Evolutionary conservation across 768 basidiomycete genomes (phyloP).

Genomic region (Boletus tylopilopsis): DNA sequence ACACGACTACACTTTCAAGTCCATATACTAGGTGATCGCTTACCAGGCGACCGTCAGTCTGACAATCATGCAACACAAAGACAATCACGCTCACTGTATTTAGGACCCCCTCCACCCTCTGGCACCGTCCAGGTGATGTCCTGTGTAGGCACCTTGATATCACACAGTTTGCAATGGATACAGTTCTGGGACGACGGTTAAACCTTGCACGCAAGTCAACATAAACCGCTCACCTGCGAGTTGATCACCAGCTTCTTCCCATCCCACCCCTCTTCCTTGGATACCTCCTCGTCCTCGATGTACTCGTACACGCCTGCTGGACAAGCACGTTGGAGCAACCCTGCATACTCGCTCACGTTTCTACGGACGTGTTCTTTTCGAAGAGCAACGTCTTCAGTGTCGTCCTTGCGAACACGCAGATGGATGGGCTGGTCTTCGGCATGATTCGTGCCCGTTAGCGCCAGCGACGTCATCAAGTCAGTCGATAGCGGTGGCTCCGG

Average conservation of each 20-base stretch:
- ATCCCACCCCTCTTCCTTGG: constrained; percentile 56
- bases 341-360: constrained; percentile 81
- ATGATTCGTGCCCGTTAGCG: constrained; percentile 92
- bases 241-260: constrained; percentile 95
- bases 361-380: constrained; percentile 64
- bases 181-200: constrained; percentile 55
- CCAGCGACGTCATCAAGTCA: constrained; percentile 86
- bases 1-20: too few species aligned
- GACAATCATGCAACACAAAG: background rate
- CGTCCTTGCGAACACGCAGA: constrained; percentile 56
- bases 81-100: constrained; percentile 64
- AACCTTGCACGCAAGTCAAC: background rate
- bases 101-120: constrained; percentile 94
- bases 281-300: constrained; percentile 60
- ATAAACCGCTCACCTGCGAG: constrained; percentile 63
- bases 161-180: constrained; percentile 93
- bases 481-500: constrained; percentile 90
- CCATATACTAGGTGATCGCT: constrained; percentile 25
- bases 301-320: constrained; percentile 98
- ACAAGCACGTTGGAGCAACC: constrained; percentile 84
- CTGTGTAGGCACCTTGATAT: constrained; percentile 93
- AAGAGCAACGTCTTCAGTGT: constrained; percentile 39
- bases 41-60: background rate
- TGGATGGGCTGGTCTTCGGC: constrained; percentile 96
- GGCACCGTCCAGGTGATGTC: constrained; percentile 98